Base-by-base conservation (phyloP, 768 basidiomycete genomes). In the Rhodotorula babjevae region DNA sequence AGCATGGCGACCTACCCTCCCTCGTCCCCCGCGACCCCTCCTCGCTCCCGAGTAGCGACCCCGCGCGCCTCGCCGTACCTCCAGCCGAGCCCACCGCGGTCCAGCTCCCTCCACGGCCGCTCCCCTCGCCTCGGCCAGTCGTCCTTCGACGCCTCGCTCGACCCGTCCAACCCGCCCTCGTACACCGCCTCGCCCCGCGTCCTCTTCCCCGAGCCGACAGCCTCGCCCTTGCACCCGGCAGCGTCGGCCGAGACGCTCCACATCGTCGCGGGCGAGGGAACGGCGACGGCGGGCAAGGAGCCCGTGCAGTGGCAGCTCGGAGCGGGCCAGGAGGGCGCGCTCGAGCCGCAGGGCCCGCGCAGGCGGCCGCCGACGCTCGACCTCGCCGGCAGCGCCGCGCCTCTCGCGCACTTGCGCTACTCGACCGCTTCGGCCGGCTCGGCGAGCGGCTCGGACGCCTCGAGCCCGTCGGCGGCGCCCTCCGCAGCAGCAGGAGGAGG, bases 71-170 rank as follows among this genome's bases (percentile, higher is more conserved):
- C 21, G 14, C 46, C 57, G 25, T 47, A 47, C 36, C 49, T 40
- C 29, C 65, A 52, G 36, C n/a, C 65, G 19, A 29, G 65, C 23
- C 65, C 70, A 4, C 70, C 70, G 0, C 60, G 70, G n/a, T 31
- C 57, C n/a, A 36, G 25, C 53, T 65, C 67, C 14, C 40, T 72
- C 15, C 58, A 63, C 44, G 50, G 42, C 33, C 49, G 71, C 11
- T 72, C 71, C 19, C 71, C 71, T 5, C 66, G 71, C 21, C 67
- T 72, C 44, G 71, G 71, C 31, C 71, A 72, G 47, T 59, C 67
- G 27, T 61, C 63, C 18, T 72, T 72, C 46, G 71, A 72, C 33
- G 57, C 67, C 25, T 68, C 71, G 18, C 50, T 72, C 16, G 31
- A 40, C 15, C 33, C 63, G 10, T 58, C 71, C 3, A 5, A 42